phyloP scores from a whole-genome alignment of 345 rosid species.

The Excoecaria agallocha region DNA sequence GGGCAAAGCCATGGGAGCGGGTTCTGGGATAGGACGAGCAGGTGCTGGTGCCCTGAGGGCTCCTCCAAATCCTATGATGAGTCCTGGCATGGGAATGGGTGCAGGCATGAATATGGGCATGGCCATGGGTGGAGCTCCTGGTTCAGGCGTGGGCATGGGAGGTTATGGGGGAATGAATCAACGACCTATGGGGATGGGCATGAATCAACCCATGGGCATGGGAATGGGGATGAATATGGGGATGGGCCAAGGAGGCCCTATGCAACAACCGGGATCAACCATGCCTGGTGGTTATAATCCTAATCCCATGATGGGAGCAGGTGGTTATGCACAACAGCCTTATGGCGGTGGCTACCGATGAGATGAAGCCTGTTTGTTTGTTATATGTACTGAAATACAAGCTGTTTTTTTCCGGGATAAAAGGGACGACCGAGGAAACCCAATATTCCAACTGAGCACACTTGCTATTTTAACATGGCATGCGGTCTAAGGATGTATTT shows the following conservation, averaged over 20 bases:
- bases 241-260: conserved; percentile 61
- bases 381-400: conserved; percentile 6
- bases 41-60: conserved; percentile 58
- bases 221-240: conserved; percentile 44
- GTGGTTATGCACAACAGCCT: conserved; percentile 69
- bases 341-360: conserved; percentile 80
- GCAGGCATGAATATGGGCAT: conserved; percentile 50
- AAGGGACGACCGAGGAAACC: conserved; percentile 15
- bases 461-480: not conserved
- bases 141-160: conserved; percentile 25
- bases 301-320: conserved; percentile 71
- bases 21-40: conserved; percentile 86
- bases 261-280: conserved; percentile 56
- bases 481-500: conserved; percentile 20
- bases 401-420: conserved; percentile 16
- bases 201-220: no score
- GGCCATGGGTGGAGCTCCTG: conserved; percentile 17
- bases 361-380: conserved; percentile 19
- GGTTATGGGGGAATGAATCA: conserved; percentile 44
- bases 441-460: not conserved
- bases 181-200: conserved; percentile 39
- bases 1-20: conserved; percentile 99
- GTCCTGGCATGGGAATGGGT: conserved; percentile 54
- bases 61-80: conserved; percentile 55
- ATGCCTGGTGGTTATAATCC: conserved; percentile 63